Conservation (phyloP, 2,329 filamentous ascomycete species). For the Colletotrichum magnum region DNA sequence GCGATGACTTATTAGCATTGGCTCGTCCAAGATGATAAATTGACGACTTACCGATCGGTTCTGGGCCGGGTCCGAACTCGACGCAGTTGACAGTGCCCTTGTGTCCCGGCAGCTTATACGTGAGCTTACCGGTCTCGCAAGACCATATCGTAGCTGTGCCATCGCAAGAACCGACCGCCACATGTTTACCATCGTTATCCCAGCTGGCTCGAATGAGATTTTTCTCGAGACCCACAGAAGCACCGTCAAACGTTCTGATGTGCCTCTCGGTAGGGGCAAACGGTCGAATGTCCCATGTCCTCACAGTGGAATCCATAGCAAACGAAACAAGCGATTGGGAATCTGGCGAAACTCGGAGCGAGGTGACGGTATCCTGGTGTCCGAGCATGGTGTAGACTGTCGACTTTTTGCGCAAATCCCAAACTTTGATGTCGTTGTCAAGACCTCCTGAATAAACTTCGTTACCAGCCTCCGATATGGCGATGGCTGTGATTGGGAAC, state of each 20-base stretch:
- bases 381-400: slow-evolving; percentile 90
- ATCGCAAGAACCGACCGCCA: slow-evolving; percentile 91
- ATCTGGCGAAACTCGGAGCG: slow-evolving; percentile 91
- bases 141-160: slow-evolving; percentile 95
- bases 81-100: slow-evolving; percentile 96
- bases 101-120: slow-evolving; percentile 96
- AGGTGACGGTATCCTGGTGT: slow-evolving; percentile 93
- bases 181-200: slow-evolving; percentile 87
- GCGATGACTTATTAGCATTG: slow-evolving; percentile 54
- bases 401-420: slow-evolving; percentile 94
- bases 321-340: slow-evolving; percentile 92
- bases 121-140: slow-evolving; percentile 85
- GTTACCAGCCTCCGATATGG: slow-evolving; percentile 93
- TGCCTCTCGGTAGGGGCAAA: slow-evolving; percentile 92
- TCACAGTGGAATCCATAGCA: slow-evolving; percentile 92
- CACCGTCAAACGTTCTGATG: slow-evolving; percentile 93
- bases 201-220: slow-evolving; percentile 93
- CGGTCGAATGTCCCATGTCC: slow-evolving; percentile 96
- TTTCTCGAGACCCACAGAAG: slow-evolving; percentile 87
- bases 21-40: neutral
- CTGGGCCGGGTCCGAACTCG: slow-evolving; percentile 86
- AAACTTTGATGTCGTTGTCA: slow-evolving; percentile 97
- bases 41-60: slow-evolving; percentile 84
- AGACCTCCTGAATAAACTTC: slow-evolving; percentile 96
- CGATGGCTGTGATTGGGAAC: slow-evolving; percentile 92